Evolutionary conservation across 176 grass and related monocot genomes (phyloP).

Genomic region (Bolboschoenus planiculmis): DNA sequence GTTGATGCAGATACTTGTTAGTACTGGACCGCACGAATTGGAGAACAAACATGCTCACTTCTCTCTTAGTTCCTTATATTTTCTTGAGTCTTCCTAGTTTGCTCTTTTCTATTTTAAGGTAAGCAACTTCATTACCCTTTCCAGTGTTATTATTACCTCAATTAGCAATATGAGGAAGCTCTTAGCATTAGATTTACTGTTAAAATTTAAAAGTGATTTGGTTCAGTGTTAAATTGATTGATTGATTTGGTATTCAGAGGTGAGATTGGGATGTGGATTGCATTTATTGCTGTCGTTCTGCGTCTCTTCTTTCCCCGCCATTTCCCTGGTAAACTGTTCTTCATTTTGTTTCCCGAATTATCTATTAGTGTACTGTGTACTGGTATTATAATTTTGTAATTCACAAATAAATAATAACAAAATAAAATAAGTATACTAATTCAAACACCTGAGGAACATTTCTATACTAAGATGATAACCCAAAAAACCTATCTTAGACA

Average conservation of each 20-base stretch:
- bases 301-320: constrained; percentile 75
- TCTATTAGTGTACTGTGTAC: too few species aligned
- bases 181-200: not conserved
- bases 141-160: not conserved
- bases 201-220: not conserved
- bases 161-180: not conserved
- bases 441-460: not conserved
- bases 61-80: constrained; percentile 78
- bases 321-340: constrained; percentile 45
- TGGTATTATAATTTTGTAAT: too few species aligned
- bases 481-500: not conserved
- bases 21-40: constrained; percentile 88
- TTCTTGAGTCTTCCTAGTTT: constrained; percentile 67
- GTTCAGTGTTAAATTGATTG: not conserved
- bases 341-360: not conserved
- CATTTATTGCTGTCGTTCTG: constrained; percentile 51
- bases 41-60: constrained; percentile 89
- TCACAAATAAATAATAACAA: too few species aligned
- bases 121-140: not conserved
- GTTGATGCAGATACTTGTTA: constrained; percentile 57
- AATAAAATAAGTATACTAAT: too few species aligned
- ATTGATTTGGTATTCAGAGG: constrained; percentile 41
- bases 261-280: constrained; percentile 79
- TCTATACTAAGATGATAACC: not conserved
- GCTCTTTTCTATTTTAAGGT: constrained; percentile 60